Evolutionary conservation across 257 asterid genomes (phyloP), one percentile per base, ranked within the genome.

Genomic region (Solanum piurae): DNA sequence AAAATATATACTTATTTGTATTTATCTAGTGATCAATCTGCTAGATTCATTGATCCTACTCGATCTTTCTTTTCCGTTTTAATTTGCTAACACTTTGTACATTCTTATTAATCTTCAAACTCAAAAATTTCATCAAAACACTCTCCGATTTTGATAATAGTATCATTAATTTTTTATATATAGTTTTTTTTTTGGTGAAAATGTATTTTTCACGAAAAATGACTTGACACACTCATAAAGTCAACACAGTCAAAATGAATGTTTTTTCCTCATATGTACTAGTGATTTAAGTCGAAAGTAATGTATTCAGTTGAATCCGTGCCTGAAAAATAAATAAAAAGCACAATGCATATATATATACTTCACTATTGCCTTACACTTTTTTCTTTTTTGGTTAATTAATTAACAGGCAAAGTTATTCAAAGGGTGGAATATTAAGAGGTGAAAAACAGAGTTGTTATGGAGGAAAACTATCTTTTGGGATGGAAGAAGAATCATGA

Each of bases 401-500:
- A 77, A 14, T 77, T 42, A 44, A 42, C 85, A 80, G 68, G 84
- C 37, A 1, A 77, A 42, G 4, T 2, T 42, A 77, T 52, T 12
- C 25, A 76, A 40, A 76, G 12, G 25, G 62, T 79, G 55, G 13
- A 12, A 14, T n/a, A 0, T 37, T 52, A 21, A 71, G 85, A 49
- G 49, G 77, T n/a, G 31, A 49, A 37, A 14, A 8, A 69, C 9
- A 34, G 23, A 83, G 66, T 80, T 42, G 37, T 25, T 25, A 90
- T 92, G 95, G 94, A 90, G 68, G 91, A 87, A 58, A 89, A 66
- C 42, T 87, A 84, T 33, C 82, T 88, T 40, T 64, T 87, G 60
- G 91, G 92, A 52, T 91, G 91, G 93, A 91, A 89, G 85, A 90
- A 88, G 73, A 91, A 83, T 44, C 91, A 83, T 62, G 85, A 87